A percentile compares a stretch with the other conserved stretches of the same genome.
These are phyloP conservation scores for Tilletia setariae DNA, from an alignment of 1,284 basidiomycete species.

Conservation along the genomic window DNA sequence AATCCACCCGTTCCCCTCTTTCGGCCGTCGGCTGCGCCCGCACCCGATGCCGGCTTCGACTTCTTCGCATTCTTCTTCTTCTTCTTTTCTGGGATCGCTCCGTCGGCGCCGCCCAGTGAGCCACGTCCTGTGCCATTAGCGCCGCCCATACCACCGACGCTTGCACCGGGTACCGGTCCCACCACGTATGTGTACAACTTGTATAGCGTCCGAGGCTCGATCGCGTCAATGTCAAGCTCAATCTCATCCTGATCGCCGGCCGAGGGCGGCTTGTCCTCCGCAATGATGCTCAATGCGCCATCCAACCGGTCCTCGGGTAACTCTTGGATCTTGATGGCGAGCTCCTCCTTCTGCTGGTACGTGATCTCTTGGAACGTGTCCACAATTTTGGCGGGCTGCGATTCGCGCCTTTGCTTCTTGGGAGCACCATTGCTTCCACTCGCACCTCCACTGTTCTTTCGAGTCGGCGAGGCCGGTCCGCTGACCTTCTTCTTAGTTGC, in stretches of 20 bases:
- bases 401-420: conserved; percentile 20
- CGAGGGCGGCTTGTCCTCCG: conserved; percentile 52
- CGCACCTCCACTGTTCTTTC: background rate
- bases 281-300: conserved; percentile 52
- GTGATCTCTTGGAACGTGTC: conserved; percentile 50
- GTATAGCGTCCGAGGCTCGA: conserved; percentile 50
- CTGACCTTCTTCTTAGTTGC: conserved; percentile 4
- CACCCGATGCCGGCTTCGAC: conserved; percentile 28
- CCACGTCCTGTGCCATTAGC: background rate
- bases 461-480: background rate
- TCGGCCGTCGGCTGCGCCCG: conserved; percentile 35
- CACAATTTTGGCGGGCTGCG: conserved; percentile 35
- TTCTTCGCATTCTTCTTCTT: conserved; percentile 29
- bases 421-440: conserved; percentile 9
- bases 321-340: conserved; percentile 53
- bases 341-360: conserved; percentile 54
- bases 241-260: conserved; percentile 53
- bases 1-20: conserved; percentile 52
- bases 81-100: conserved; percentile 18
- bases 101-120: background rate
- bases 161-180: conserved; percentile 25
- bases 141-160: background rate
- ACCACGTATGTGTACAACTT: conserved; percentile 54
- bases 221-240: conserved; percentile 54
- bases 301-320: conserved; percentile 52